Evolutionary conservation across 1,139 yeast species (phyloP).

Genomic region (Spathaspora jeffriesii): DNA sequence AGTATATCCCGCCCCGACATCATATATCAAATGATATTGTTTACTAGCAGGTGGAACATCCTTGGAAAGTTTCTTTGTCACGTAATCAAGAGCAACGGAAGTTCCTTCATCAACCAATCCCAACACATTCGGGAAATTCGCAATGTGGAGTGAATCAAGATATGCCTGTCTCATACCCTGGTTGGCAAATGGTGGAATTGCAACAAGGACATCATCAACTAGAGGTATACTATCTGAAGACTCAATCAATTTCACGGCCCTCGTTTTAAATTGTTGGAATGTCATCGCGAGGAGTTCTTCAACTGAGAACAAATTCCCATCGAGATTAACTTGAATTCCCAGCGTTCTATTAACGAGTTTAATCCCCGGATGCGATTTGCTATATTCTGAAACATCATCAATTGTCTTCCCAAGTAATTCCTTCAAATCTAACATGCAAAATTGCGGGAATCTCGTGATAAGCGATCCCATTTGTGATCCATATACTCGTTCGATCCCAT

Average conservation of each 20-base stretch:
- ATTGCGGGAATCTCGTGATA: slow-evolving; percentile 72
- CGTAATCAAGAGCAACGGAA: slow-evolving; percentile 83
- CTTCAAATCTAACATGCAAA: slow-evolving; percentile 69
- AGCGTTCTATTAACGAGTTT: slow-evolving; percentile 43
- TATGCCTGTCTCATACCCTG: slow-evolving; percentile 71
- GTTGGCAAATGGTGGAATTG: slow-evolving; percentile 75
- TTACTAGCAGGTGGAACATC: slow-evolving; percentile 34
- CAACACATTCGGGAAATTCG: slow-evolving; percentile 61
- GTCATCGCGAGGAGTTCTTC: slow-evolving; percentile 91
- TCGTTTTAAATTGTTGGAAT: slow-evolving; percentile 59
- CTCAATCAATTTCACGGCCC: slow-evolving; percentile 54
- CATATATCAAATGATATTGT: slow-evolving; percentile 75
- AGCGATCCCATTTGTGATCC: slow-evolving; percentile 77
- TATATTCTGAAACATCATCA: slow-evolving; percentile 50
- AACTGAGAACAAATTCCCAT: slow-evolving; percentile 42
- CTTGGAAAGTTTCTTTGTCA: slow-evolving; percentile 46
- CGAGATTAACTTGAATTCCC: slow-evolving; percentile 56
- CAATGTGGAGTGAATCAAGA: slow-evolving; percentile 69
- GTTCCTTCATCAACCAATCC: slow-evolving; percentile 86
- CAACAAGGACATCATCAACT: slow-evolving; percentile 67
- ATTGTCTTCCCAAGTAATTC: slow-evolving; percentile 65
- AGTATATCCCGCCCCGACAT: slow-evolving; percentile 93
- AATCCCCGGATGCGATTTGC: slow-evolving; percentile 61
- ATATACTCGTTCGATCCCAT: slow-evolving; percentile 68
- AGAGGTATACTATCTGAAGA: slow-evolving; percentile 15